These are phyloP conservation scores for Carex littledalei DNA, from an alignment of 176 grass and related monocot genomes.

Conservation along the genomic window DNA sequence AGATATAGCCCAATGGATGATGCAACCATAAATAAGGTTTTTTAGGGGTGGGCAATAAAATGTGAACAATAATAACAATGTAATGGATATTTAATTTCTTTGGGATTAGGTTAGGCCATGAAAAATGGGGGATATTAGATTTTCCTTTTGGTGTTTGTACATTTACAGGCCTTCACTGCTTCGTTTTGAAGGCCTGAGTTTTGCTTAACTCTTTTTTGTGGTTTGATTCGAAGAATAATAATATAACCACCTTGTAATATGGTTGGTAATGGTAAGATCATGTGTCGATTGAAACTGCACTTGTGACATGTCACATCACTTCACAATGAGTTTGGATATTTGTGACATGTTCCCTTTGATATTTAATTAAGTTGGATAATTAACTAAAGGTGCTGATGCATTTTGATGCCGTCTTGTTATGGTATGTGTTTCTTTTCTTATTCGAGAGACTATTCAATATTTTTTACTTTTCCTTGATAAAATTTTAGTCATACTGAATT, in stretches of 20 bases:
- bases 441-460: neutral
- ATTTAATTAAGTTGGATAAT: neutral
- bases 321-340: neutral
- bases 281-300: neutral
- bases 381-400: neutral
- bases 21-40: constrained; percentile 17
- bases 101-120: neutral
- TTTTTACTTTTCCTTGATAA: neutral
- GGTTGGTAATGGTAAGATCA: neutral
- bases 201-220: neutral
- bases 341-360: neutral
- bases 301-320: neutral
- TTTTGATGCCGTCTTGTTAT: neutral
- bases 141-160: neutral
- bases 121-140: neutral
- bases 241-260: constrained; percentile 8
- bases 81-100: neutral
- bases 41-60: neutral
- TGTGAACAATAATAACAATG: constrained; percentile 10
- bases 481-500: neutral
- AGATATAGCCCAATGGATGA: constrained; percentile 81
- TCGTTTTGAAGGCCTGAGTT: neutral
- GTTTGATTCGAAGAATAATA: neutral
- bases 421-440: neutral
- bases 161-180: constrained; percentile 12